Conservation (phyloP, 106 monocot species). For the Dendrobium catenatum region DNA sequence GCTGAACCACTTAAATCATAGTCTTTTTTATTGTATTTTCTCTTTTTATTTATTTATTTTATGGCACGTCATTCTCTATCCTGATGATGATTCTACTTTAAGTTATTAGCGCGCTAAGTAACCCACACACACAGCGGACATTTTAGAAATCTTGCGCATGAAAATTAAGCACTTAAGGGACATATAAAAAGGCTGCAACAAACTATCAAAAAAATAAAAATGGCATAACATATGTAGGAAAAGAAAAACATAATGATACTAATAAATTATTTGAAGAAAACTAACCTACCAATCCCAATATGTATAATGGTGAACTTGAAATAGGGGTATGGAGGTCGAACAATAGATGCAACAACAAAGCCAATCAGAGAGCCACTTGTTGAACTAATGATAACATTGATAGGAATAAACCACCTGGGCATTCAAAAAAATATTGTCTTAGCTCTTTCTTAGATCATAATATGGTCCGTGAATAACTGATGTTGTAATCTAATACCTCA, state of each 20-base stretch:
- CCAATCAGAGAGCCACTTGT: conserved; percentile 81
- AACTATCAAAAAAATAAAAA: neutral
- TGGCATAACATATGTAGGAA: neutral
- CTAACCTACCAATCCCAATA: conserved; percentile 73
- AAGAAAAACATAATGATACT: neutral
- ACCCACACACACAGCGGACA: neutral
- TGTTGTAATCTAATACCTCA: neutral
- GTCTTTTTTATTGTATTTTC: too few relatives aligned
- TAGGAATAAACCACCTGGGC: conserved; percentile 96
- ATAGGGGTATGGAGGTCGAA: conserved; percentile 81
- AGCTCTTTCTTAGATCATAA: neutral
- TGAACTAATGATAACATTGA: conserved; percentile 63
- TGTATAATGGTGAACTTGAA: conserved; percentile 96
- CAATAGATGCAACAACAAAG: conserved; percentile 67
- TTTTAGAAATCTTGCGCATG: too few relatives aligned
- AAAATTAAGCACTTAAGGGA: neutral
- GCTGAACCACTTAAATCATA: too few relatives aligned
- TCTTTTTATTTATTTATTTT: too few relatives aligned
- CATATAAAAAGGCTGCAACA: neutral
- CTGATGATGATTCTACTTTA: too few relatives aligned
- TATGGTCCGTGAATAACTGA: neutral
- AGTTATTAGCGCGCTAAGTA: neutral
- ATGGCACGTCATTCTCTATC: too few relatives aligned
- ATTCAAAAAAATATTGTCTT: conserved; percentile 10
- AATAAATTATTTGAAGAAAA: conserved; percentile 5